phyloP scores from a whole-genome alignment of 2,329 filamentous ascomycete genomes.

The Xylaria sp. region DNA sequence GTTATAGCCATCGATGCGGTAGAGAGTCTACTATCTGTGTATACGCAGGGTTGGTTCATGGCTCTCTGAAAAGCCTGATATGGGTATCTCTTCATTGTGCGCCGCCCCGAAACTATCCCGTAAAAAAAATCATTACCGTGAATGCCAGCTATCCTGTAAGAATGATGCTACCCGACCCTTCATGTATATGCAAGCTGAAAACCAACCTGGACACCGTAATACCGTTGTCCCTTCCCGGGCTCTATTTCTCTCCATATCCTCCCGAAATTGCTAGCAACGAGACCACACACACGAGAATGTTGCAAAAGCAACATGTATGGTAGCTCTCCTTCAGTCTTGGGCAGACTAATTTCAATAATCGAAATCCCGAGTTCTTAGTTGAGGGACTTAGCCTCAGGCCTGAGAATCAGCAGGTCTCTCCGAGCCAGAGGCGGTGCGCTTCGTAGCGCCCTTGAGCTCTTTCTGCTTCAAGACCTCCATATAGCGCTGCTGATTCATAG shows the following conservation, averaged over 20 bases:
- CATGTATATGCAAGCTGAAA: too few species aligned
- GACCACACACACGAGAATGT: too few species aligned
- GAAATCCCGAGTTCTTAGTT: background rate
- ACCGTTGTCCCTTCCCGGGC: too few species aligned
- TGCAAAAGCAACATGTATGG: too few species aligned
- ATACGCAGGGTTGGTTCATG: background rate
- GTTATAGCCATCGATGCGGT: background rate
- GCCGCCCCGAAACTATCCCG: background rate
- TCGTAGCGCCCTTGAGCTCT: background rate
- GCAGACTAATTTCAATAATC: background rate
- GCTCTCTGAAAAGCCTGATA: background rate
- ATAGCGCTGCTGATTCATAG: slow-evolving; percentile 8
- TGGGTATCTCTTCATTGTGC: slow-evolving; percentile 10
- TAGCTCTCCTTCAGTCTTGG: background rate
- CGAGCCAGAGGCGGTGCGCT: slow-evolving; percentile 17
- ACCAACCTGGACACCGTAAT: too few species aligned
- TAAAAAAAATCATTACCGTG: background rate
- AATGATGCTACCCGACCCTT: too few species aligned
- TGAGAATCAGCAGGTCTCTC: slow-evolving; percentile 16
- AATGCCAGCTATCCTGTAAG: background rate
- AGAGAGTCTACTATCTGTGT: background rate
- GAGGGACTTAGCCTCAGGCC: background rate
- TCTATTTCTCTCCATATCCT: too few species aligned
- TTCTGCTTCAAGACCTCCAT: background rate
- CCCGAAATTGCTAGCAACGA: too few species aligned